Evolutionary conservation across 306 rosid species (phyloP).

Genomic region (Cucumis hystrix): DNA sequence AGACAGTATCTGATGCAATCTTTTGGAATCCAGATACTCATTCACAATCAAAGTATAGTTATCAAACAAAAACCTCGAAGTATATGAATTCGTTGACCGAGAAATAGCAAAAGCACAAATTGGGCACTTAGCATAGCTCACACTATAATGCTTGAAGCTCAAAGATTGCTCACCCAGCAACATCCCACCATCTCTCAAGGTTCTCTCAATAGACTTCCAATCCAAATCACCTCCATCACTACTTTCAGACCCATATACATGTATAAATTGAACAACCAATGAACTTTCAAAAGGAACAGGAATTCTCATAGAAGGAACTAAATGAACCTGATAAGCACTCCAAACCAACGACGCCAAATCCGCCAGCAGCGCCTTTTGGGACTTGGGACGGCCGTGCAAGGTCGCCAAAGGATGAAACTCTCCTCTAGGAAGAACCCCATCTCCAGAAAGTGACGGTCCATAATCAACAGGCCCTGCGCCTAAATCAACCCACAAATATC

Average conservation of each 20-base stretch:
- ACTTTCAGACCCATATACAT: conserved; percentile 33
- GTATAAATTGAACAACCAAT: conserved; percentile 58
- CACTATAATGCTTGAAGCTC: conserved; percentile 40
- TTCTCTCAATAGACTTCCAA: conserved; percentile 52
- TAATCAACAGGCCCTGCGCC: conserved; percentile 89
- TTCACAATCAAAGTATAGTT: conserved; percentile 87
- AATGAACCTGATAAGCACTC: conserved; percentile 76
- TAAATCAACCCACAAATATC: conserved; percentile 79
- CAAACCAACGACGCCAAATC: conserved; percentile 61
- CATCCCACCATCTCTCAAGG: conserved; percentile 42
- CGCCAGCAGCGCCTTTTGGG: conserved; percentile 49
- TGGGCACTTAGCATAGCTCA: conserved; percentile 34
- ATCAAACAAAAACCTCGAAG: conserved; percentile 79
- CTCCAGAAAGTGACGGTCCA: conserved; percentile 81
- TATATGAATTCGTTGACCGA: conserved; percentile 56
- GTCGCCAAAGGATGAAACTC: conserved; percentile 87
- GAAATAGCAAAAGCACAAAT: conserved; percentile 69
- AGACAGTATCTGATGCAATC: conserved; percentile 65
- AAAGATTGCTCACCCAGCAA: conserved; percentile 56
- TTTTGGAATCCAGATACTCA: conserved; percentile 88
- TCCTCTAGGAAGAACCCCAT: conserved; percentile 69
- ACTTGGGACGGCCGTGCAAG: conserved; percentile 54
- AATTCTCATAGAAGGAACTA: conserved; percentile 79
- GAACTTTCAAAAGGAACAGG: conserved; percentile 59
- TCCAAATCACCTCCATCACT: conserved; percentile 40